Percentiles rank a stretch among this genome's conserved stretches.
Evolutionary conservation across 2,329 filamentous ascomycete genomes (phyloP).

Genomic region (Pseudocercospora fijiensis): DNA sequence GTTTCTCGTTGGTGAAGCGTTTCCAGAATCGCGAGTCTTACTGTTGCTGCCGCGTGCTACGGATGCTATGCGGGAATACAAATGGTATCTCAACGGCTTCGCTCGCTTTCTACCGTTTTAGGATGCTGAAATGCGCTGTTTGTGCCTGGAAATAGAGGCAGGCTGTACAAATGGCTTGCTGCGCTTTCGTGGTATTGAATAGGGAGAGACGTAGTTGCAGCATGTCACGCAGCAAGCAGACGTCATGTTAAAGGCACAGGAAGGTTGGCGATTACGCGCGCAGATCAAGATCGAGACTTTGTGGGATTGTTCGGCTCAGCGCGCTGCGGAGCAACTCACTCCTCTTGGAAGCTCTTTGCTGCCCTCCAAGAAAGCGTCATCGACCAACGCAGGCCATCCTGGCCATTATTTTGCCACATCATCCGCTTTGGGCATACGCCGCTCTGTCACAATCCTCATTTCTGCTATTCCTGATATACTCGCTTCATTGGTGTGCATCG

Average conservation of each 20-base stretch:
- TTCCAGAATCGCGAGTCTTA: background rate
- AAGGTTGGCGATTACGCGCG: conserved; percentile 2
- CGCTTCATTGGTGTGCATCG: background rate
- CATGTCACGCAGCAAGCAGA: background rate
- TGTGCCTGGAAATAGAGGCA: background rate
- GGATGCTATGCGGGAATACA: background rate
- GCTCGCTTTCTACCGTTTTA: background rate
- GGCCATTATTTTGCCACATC: background rate
- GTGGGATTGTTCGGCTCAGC: background rate
- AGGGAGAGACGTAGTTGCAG: background rate
- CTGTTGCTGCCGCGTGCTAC: background rate
- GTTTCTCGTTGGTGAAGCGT: background rate
- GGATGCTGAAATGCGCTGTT: background rate
- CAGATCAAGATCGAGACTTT: background rate
- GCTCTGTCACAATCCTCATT: background rate
- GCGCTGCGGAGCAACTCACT: background rate
- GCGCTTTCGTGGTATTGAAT: background rate
- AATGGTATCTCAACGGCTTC: background rate
- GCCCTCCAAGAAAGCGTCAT: background rate
- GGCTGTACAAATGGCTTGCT: background rate
- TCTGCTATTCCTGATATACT: background rate
- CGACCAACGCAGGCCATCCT: background rate
- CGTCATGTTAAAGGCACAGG: conserved; percentile 3
- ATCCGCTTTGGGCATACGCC: background rate
- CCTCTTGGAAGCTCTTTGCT: no score